Evolutionary conservation across 2,329 filamentous ascomycete genomes (phyloP).

Genomic region (Fusarium sp.): DNA sequence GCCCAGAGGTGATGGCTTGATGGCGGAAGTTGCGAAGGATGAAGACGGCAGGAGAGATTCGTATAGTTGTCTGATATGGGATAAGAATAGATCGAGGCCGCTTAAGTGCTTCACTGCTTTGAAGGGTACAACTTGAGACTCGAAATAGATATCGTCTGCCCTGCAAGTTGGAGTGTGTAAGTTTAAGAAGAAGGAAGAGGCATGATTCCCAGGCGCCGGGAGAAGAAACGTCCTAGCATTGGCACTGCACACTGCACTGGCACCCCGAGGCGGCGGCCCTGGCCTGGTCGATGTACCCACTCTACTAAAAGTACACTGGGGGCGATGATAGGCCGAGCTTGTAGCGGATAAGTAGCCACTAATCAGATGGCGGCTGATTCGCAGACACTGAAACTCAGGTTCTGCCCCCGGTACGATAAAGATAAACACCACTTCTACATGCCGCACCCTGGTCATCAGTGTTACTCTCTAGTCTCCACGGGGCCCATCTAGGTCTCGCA

Average conservation of each 20-base stretch:
- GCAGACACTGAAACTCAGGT: background rate
- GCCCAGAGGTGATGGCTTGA: constrained; percentile 42
- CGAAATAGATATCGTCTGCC: constrained; percentile 41
- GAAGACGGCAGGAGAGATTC: constrained; percentile 17
- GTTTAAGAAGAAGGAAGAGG: constrained; percentile 49
- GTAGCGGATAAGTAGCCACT: constrained; percentile 43
- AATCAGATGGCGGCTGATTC: constrained; percentile 19
- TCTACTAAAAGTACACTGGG: constrained; percentile 49
- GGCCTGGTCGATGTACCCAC: constrained; percentile 48
- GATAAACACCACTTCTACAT: constrained; percentile 48
- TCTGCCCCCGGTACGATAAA: constrained; percentile 14
- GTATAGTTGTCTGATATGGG: background rate
- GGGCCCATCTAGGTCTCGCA: constrained; percentile 52
- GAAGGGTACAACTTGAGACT: constrained; percentile 26
- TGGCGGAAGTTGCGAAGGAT: constrained; percentile 34
- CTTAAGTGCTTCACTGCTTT: background rate
- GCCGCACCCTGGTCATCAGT: constrained; percentile 44
- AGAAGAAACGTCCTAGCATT: constrained; percentile 53
- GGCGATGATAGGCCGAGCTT: constrained; percentile 45
- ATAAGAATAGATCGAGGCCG: background rate
- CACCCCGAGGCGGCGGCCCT: constrained; percentile 51
- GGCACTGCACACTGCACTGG: constrained; percentile 49
- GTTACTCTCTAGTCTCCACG: constrained; percentile 49
- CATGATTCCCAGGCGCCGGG: constrained; percentile 49
- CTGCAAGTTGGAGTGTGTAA: constrained; percentile 46